These are phyloP conservation scores for Rhododendron ferrugineum DNA, from an alignment of 148 eudicot species.

Conservation along the genomic window DNA sequence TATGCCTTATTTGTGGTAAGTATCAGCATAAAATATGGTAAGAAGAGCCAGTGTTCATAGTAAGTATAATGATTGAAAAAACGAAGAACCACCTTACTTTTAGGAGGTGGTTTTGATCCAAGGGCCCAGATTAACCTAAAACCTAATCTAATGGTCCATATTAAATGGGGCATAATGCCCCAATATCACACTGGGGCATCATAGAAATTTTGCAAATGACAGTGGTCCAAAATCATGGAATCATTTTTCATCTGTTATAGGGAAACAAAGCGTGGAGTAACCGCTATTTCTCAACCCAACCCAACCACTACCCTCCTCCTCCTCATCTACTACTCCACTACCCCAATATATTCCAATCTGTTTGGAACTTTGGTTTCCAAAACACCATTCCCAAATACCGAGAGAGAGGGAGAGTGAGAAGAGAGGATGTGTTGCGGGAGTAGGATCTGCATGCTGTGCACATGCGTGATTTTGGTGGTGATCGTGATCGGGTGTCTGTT, in stretches of 20 bases:
- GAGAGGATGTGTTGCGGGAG: constrained; percentile 42
- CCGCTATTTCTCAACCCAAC: background rate
- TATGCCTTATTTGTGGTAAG: too few species aligned
- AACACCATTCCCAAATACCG: background rate
- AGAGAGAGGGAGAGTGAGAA: background rate
- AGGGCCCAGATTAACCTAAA: too few species aligned
- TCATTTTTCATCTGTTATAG: background rate
- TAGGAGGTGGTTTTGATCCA: too few species aligned
- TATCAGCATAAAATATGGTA: too few species aligned
- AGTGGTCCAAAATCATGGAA: background rate
- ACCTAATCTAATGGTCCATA: too few species aligned
- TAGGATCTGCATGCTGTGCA: constrained; percentile 44
- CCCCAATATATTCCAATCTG: background rate
- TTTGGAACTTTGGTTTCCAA: background rate
- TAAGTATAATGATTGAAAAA: too few species aligned
- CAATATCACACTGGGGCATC: too few species aligned
- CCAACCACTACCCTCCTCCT: background rate
- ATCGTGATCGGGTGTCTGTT: constrained; percentile 38
- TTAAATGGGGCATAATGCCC: too few species aligned
- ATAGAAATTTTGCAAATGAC: too few species aligned
- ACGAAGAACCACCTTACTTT: too few species aligned
- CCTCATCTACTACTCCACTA: too few species aligned
- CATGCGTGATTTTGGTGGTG: constrained; percentile 35
- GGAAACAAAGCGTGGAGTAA: background rate
- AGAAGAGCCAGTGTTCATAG: too few species aligned